Conservation (phyloP, 768 basidiomycete species). For the Coprinopsis cinerea region DNA sequence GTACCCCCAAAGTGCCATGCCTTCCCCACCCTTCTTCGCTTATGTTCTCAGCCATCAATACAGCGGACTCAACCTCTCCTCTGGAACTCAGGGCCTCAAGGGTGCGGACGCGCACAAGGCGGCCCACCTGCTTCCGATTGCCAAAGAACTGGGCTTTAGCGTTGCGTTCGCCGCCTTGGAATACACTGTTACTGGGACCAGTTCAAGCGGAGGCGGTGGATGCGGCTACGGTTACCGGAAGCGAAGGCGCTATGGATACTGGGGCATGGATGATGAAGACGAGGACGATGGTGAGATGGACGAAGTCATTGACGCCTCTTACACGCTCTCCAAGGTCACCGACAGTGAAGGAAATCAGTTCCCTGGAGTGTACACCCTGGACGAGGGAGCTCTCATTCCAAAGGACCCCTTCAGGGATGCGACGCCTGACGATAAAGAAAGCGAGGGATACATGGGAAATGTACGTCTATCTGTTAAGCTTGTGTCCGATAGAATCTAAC, state of each 20-base stretch:
- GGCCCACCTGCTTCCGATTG: conserved; percentile 24
- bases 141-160: conserved; percentile 27
- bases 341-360: conserved; percentile 25
- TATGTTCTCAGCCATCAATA: conserved; percentile 25
- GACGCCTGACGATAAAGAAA: conserved; percentile 28
- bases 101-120: conserved; percentile 32
- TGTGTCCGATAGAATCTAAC: too few species aligned
- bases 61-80: conserved; percentile 16
- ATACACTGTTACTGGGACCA: conserved; percentile 19
- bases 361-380: conserved; percentile 14
- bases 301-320: conserved; percentile 16
- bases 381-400: conserved; percentile 25
- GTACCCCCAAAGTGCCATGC: conserved; percentile 14
- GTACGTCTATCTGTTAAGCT: too few species aligned
- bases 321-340: conserved; percentile 22
- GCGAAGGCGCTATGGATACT: conserved; percentile 13
- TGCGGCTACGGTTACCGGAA: conserved; percentile 13
- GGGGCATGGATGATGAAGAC: conserved; percentile 18
- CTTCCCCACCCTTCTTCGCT: conserved; percentile 16
- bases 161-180: conserved; percentile 31
- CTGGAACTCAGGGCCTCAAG: conserved; percentile 26
- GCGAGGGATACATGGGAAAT: too few species aligned
- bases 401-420: conserved; percentile 27
- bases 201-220: conserved; percentile 16
- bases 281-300: background rate